A percentile compares a stretch with the other conserved stretches of the same genome.
Conservation (phyloP, 2,329 filamentous ascomycete genomes). For the Nemania serpens region DNA sequence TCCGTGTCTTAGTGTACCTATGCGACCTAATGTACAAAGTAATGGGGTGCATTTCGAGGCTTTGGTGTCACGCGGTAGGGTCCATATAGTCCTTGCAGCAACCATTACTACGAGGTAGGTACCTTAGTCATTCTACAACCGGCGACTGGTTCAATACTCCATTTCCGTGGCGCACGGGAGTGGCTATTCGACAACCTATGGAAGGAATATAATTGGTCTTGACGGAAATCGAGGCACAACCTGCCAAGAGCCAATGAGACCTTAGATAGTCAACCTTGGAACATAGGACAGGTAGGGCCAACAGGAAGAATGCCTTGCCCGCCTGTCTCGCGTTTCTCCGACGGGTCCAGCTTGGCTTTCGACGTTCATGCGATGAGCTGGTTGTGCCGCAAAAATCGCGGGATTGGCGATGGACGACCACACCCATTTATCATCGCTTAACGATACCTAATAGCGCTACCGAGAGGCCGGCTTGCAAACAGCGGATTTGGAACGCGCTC, state of each 20-base stretch:
- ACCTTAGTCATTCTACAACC: neutral
- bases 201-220: neutral
- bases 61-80: constrained; percentile 3
- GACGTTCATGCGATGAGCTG: neutral
- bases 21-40: too few species aligned
- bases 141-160: neutral
- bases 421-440: neutral
- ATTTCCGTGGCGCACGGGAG: neutral
- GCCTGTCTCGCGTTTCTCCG: neutral
- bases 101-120: too few species aligned
- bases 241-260: constrained; percentile 7
- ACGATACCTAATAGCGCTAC: too few species aligned
- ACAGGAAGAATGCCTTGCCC: neutral
- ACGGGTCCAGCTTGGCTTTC: neutral
- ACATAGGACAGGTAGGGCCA: neutral
- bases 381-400: neutral
- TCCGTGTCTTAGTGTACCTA: too few species aligned
- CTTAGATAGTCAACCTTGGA: neutral
- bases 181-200: neutral
- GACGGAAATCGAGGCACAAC: neutral
- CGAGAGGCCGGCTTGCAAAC: neutral
- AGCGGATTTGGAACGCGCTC: neutral
- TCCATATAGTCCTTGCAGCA: neutral
- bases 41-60: too few species aligned
- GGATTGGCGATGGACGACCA: neutral